phyloP scores from a whole-genome alignment of 2,329 filamentous ascomycete species.

The Endocalyx cinctus region DNA sequence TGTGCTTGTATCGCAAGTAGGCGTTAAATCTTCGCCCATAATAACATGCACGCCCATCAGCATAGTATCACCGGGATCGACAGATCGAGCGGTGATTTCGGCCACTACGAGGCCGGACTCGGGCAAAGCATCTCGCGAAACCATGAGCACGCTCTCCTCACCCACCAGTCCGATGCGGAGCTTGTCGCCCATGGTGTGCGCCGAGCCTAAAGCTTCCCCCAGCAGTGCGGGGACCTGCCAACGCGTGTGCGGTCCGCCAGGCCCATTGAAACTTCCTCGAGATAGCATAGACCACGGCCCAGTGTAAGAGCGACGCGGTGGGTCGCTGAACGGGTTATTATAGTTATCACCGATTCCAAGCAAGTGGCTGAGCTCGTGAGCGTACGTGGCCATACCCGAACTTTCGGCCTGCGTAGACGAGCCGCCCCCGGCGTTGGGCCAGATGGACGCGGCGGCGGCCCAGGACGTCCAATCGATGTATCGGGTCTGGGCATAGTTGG shows the following conservation, averaged over 20 bases:
- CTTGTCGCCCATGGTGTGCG: conserved; percentile 51
- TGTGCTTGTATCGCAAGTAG: conserved; percentile 34
- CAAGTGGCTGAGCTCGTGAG: conserved; percentile 48
- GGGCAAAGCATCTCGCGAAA: conserved; percentile 38
- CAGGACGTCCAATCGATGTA: conserved; percentile 52
- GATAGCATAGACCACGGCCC: conserved; percentile 51
- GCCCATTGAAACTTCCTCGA: conserved; percentile 48
- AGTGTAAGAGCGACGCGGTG: conserved; percentile 42
- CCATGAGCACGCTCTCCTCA: conserved; percentile 36
- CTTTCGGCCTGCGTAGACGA: conserved; percentile 50
- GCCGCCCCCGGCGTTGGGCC: conserved; percentile 49
- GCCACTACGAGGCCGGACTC: conserved; percentile 40
- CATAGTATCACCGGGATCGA: conserved; percentile 33
- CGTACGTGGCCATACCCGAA: conserved; percentile 48
- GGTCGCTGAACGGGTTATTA: conserved; percentile 46
- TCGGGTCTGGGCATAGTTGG: conserved; percentile 44
- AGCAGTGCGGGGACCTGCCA: conserved; percentile 48
- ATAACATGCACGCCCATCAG: conserved; percentile 44
- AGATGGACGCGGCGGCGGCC: conserved; percentile 45
- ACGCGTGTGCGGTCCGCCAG: conserved; percentile 47
- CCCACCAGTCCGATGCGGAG: conserved; percentile 44
- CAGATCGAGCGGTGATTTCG: conserved; percentile 41
- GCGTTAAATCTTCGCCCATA: conserved; percentile 40
- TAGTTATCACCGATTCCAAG: conserved; percentile 51
- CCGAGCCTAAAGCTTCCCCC: conserved; percentile 44